phyloP scores from a whole-genome alignment of 176 grass and related monocot genomes.

The Tillandsia leiboldiana region DNA sequence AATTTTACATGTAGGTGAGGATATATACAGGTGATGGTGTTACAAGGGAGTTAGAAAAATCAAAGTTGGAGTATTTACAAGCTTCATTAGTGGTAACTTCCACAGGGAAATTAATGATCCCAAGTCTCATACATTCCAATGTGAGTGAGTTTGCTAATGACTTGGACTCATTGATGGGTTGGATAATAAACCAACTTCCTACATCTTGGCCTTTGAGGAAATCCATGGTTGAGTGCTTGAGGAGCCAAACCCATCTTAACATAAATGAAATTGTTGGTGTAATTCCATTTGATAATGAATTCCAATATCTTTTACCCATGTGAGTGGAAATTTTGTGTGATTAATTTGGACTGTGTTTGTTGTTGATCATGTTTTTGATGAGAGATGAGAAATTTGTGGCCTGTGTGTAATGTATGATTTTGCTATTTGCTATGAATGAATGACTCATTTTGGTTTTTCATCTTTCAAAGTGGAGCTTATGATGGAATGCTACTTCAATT shows the following conservation, averaged over 20 bases:
- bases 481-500: no score
- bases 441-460: no score
- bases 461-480: no score
- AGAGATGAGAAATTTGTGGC: no score
- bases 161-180: slow-evolving; percentile 41
- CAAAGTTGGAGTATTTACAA: slow-evolving; percentile 84
- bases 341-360: no score
- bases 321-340: slow-evolving; percentile 8
- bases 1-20: slow-evolving; percentile 36
- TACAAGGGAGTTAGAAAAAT: slow-evolving; percentile 51
- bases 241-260: slow-evolving; percentile 18
- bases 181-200: slow-evolving; percentile 79
- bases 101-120: slow-evolving; percentile 52
- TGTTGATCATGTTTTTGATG: no score
- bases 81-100: slow-evolving; percentile 66
- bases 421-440: no score
- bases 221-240: slow-evolving; percentile 77
- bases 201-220: slow-evolving; percentile 85
- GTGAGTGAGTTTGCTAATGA: slow-evolving; percentile 65
- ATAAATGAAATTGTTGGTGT: slow-evolving; percentile 33
- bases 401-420: no score
- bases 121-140: slow-evolving; percentile 49
- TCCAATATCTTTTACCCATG: slow-evolving; percentile 72
- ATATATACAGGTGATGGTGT: slow-evolving; percentile 66
- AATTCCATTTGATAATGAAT: slow-evolving; percentile 53